A percentile compares a stretch with the other conserved stretches of the same genome.
phyloP scores from a whole-genome alignment of 495 filamentous ascomycete species.

The Aspergillus saccharolyticus region DNA sequence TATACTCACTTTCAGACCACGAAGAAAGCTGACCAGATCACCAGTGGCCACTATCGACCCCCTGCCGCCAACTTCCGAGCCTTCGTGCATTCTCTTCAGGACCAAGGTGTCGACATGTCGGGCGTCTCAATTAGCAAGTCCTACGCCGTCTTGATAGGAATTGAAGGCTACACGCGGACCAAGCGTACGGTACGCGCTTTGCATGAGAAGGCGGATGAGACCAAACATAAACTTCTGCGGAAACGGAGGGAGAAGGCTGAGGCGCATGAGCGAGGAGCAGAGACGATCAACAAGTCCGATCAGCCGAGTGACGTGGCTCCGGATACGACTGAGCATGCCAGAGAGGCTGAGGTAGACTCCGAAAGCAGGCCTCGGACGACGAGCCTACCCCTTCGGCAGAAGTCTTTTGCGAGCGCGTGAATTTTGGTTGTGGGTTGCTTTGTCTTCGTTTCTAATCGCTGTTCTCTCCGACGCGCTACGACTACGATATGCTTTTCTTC shows the following conservation, averaged over 20 bases:
- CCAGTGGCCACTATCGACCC: conserved; percentile 80
- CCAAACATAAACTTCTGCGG: background rate
- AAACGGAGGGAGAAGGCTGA: background rate
- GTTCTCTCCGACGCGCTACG: too few relatives aligned
- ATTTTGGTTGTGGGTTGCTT: background rate
- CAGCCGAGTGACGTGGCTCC: background rate
- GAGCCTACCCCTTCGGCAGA: background rate
- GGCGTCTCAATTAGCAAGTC: conserved; percentile 71
- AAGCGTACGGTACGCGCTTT: conserved; percentile 53
- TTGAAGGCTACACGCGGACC: conserved; percentile 68
- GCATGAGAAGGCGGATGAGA: conserved; percentile 28
- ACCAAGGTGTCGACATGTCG: conserved; percentile 73
- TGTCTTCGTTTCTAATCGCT: too few relatives aligned
- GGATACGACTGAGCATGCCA: background rate
- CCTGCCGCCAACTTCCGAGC: conserved; percentile 72
- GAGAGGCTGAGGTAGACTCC: background rate
- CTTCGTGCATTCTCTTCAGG: conserved; percentile 67
- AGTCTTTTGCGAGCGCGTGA: background rate
- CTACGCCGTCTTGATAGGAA: conserved; percentile 75
- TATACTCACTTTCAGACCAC: conserved; percentile 4
- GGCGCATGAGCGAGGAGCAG: background rate
- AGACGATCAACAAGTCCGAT: background rate
- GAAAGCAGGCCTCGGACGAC: background rate
- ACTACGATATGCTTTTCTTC: too few relatives aligned
- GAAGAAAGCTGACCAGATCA: conserved; percentile 31